Evolutionary conservation across 2,329 filamentous ascomycete species (phyloP), one percentile per base, ranked within the genome.

Genomic region (Aureobasidium sp.): DNA sequence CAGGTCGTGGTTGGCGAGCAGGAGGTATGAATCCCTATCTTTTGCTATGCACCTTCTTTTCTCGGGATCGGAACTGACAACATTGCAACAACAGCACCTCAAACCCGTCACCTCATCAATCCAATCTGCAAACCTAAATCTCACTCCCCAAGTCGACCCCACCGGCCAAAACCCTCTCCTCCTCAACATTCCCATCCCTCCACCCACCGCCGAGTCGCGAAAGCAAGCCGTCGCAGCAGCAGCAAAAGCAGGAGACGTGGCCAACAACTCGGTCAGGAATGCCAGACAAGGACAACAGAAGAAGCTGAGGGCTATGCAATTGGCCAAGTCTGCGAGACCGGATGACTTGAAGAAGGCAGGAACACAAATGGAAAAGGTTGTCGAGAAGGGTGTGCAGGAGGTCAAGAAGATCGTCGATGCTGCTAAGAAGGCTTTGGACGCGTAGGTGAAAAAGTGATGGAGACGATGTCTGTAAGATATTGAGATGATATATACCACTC

Each of bases 1-100:
- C 81, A 83, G 63, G 76, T 89, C n/a, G 71, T 87, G 26, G 84
- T 83, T 42, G 82, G 84, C 15, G 87, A 89, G 68, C 81, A 84
- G 68, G 82, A 84, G 63, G 85, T 87, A 70, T 68, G 80, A 76
- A 66, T 36, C 27, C 37, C 58, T 12, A 32, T 32, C 20, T 34
- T 34, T 34, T 34, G 6, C 34, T 2, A 15, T 37, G 6, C 34
- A 3, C 27, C n/a, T 15, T 52, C 7, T n/a, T 23, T n/a, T 8
- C 32, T 34, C 9, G 9, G 9, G 12, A 34, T 10, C 32, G 26
- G 6, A 46, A 26, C 20, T 32, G 8, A 47, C 44, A 15, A 47
- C 13, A 29, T 12, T 9, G n/a, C n/a, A 8, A 32, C n/a, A 32
- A 50, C 67, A 83, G 79, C 80, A 84, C 69, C 70, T 84, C 66